Base-by-base conservation (phyloP, 2,329 filamentous ascomycete genomes). In the Graphilbum fragrans region DNA sequence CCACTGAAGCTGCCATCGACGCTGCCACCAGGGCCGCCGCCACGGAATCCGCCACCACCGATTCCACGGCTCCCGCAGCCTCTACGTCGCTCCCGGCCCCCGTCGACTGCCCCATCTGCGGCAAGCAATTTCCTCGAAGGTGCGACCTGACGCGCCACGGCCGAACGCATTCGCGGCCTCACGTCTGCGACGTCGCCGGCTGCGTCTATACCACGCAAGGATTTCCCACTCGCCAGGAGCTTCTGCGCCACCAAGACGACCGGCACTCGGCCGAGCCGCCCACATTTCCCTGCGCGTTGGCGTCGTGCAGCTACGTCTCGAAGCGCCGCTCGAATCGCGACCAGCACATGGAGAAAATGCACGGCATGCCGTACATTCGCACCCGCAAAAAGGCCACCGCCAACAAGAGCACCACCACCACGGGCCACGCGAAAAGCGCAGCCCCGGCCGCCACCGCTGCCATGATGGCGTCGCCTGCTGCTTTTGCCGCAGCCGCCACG, bases 281-380 rank as follows among this genome's bases (percentile, higher is more conserved):
- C 17, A 66, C 78, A 48, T 86, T 74, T 60, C 68, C 73, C 51
- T 88, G 83, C 62, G 59, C 69, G 21, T 86, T 70, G 54, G 58
- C 66, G 21, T 70, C 70, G 11, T 87, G 83, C 65, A 67, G 72
- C 2, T 87, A 87, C 62, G 69, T 72, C 35, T 85, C 81, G 23
- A 86, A 86, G 64, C 73, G 83, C 44, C 78, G 86, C 61, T 83
- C 77, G 48, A 88, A 88, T 58, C 85, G 80, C 70, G 87, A 87
- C 60, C 82, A 87, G 55, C 83, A 88, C 58, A 87, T 87, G 82
- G 82, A 87, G 63, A 87, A 87, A 58, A 74, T 79, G 2, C 83
- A 88, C 54, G 71, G 72, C 41, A 86, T 79, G 74, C 61, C 66
- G 17, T 88, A 88, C 51, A 66, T 81, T 46, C 77, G 82, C 43